Evolutionary conservation across 2,329 filamentous ascomycete species (phyloP), one percentile per base, ranked within the genome.

Genomic region (Epichloe sibirici): DNA sequence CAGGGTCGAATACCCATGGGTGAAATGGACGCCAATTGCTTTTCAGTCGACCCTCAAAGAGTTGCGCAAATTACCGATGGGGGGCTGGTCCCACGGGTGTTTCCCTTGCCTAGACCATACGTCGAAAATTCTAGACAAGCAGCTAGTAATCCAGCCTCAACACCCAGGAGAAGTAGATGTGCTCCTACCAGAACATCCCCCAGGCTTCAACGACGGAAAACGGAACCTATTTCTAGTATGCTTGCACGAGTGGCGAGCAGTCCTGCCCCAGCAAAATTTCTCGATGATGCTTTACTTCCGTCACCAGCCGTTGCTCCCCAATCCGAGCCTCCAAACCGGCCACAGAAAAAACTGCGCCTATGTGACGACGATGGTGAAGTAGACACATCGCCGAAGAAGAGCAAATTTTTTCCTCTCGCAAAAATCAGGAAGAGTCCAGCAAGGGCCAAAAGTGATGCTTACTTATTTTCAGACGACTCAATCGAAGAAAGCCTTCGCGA

Each of bases 1-100:
- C 65, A 71, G 51, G 64, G 66, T 37, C 74, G 79, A 2, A 75
- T 81, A 53, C 76, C 79, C 0, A 74, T 82, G 60, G 79, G 74
- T n/a, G 77, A 79, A 59, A 82, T 82, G 79, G 78, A 82, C 49
- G 69, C 75, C 40, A 82, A 82, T 56, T 81, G 77, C 61, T 82
- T 82, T 58, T 67, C 72, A 13, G 69, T 79, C 12, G 74, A 82
- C 53, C 67, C 72, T 13, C 63, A 74, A 31, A 68, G 71, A 55
- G 66, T 77, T 54, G 68, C 73, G n/a, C 68, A 67, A 51, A 65
- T 78, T 52, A 77, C 76, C 0, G 66, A 72, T 25, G 73, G 74
- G 74, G 77, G 73, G 3, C 62, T 74, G 37, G 73, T 73, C 5
- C 75, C 78, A 2, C 72, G 78, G 1, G 77, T 82, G 0, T 82